Evolutionary conservation across 352 stramenopile species (phyloP).

Genomic region (Thalassiosira livingstoniorum): DNA sequence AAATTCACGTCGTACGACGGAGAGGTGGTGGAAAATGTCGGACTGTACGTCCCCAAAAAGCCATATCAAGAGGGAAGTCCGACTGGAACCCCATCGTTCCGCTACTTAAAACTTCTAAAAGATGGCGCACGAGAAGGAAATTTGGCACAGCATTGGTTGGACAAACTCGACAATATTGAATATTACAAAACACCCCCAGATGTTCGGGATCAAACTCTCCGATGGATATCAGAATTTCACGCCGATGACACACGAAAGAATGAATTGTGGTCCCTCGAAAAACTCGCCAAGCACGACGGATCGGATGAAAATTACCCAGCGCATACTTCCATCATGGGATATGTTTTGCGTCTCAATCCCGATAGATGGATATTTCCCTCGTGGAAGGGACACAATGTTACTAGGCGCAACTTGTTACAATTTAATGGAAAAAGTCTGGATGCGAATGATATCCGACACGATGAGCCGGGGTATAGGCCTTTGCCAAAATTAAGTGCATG

Average conservation of each 20-base stretch:
- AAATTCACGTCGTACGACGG: slow-evolving; percentile 32
- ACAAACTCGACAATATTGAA: slow-evolving; percentile 23
- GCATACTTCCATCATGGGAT: slow-evolving; percentile 23
- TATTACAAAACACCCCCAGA: slow-evolving; percentile 29
- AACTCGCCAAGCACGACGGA: slow-evolving; percentile 37
- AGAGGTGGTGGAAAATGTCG: slow-evolving; percentile 30
- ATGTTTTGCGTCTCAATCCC: slow-evolving; percentile 33
- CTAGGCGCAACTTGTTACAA: slow-evolving; percentile 23
- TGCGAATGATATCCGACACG: slow-evolving; percentile 23
- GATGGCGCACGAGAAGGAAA: slow-evolving; percentile 15
- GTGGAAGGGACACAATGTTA: slow-evolving; percentile 23
- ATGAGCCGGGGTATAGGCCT: slow-evolving; percentile 25
- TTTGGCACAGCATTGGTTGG: slow-evolving; percentile 24
- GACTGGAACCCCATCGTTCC: slow-evolving; percentile 23
- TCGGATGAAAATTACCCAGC: slow-evolving; percentile 18
- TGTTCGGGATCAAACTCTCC: slow-evolving; percentile 21
- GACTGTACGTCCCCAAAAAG: slow-evolving; percentile 37
- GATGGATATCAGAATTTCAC: slow-evolving; percentile 33
- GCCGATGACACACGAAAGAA: slow-evolving; percentile 20
- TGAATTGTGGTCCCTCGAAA: slow-evolving; percentile 21
- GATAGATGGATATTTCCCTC: slow-evolving; percentile 24
- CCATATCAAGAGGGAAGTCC: slow-evolving; percentile 5
- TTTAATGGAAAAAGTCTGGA: slow-evolving; percentile 32
- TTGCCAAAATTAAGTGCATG: slow-evolving; percentile 14
- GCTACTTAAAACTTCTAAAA: slow-evolving; percentile 32